Percentiles rank a stretch among this genome's conserved stretches.
Conservation (phyloP, 441 rosid genomes). For the Metrosideros polymorpha region DNA sequence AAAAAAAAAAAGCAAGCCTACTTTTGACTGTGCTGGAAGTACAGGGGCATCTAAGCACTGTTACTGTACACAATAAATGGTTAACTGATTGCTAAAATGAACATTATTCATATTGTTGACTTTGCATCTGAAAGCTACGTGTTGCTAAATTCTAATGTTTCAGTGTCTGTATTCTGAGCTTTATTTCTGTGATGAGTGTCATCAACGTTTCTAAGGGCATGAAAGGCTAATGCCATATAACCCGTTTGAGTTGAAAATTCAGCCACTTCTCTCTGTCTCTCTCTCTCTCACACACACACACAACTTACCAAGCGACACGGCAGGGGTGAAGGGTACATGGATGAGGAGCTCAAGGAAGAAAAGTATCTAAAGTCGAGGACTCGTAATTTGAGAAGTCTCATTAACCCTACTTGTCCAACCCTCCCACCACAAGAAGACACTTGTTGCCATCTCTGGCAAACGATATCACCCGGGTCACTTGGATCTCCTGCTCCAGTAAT, state of each 20-base stretch:
- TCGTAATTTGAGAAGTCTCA: neutral
- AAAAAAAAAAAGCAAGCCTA: neutral
- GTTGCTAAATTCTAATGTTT: neutral
- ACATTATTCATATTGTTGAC: neutral
- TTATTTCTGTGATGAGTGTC: neutral
- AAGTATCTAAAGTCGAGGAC: neutral
- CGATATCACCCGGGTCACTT: neutral
- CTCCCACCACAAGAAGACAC: neutral
- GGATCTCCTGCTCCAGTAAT: neutral
- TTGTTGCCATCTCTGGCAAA: neutral
- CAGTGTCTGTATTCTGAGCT: neutral
- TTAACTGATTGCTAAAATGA: neutral
- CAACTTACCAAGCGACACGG: neutral
- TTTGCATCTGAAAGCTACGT: neutral
- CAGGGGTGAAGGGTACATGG: neutral
- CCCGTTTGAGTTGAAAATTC: neutral
- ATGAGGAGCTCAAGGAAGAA: neutral
- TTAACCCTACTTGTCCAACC: neutral
- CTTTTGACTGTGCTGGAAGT: neutral
- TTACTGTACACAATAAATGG: neutral
- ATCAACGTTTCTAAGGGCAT: neutral
- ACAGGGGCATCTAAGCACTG: neutral
- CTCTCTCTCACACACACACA: neutral
- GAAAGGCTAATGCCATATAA: neutral
- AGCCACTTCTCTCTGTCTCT: neutral